Evolutionary conservation across 192 early-diverging fungal genomes (phyloP).

Genomic region (Backusella circina): DNA sequence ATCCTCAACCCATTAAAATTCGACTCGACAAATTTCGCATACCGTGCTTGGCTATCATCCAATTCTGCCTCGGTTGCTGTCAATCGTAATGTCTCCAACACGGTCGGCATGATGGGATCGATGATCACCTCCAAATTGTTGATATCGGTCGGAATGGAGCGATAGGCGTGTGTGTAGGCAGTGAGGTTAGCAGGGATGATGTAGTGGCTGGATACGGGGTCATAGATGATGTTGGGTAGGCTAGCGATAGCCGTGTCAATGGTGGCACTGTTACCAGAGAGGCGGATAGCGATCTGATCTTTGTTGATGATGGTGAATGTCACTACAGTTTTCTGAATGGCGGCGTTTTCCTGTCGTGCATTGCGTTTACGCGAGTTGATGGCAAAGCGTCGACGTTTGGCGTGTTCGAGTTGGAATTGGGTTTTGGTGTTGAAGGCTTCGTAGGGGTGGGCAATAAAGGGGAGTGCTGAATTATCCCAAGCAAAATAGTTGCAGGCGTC

Average conservation of each 20-base stretch:
- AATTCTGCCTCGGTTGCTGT: not conserved
- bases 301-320: not conserved
- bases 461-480: not conserved
- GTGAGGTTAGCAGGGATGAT: not conserved
- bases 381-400: not conserved
- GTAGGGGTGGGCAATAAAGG: not conserved
- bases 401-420: not conserved
- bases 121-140: not conserved
- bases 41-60: not conserved
- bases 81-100: not conserved
- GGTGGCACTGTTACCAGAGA: not conserved
- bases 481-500: not conserved
- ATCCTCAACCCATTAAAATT: not conserved
- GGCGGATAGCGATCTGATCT: not conserved
- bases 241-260: not conserved
- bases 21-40: not conserved
- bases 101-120: not conserved
- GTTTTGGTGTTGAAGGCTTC: not conserved
- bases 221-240: not conserved
- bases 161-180: not conserved
- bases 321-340: not conserved
- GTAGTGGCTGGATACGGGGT: not conserved
- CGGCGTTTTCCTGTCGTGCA: not conserved
- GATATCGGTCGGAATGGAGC: not conserved
- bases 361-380: not conserved